Base-by-base conservation (phyloP, 73 alveolate genomes). In the Paraurostyla sp. region DNA sequence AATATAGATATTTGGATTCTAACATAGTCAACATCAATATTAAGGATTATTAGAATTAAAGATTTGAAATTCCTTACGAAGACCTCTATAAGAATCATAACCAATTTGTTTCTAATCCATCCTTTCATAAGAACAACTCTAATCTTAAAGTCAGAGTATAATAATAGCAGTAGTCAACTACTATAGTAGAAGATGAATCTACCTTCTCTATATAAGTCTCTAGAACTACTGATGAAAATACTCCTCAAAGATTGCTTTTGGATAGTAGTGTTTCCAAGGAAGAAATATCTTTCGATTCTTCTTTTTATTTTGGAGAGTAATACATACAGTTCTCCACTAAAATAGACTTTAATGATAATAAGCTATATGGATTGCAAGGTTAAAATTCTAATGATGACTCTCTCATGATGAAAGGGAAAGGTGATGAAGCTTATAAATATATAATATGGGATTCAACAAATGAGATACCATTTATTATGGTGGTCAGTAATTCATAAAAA, bases 291-390 rank as follows among this genome's bases (percentile, higher is more conserved):
- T 52, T 52, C 23, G 69, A 52, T 20, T 52, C 69, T 18, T 52
- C 80, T 4, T 62, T 62, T 22, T 62, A 62, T 22, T 62, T 62
- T 62, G 80, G 80, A 9, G 48, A 62, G 30, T 6, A 62, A 4
- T 62, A 9, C 54, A 62, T 62, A 16, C 30, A 62, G 80, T 62
- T 62, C 51, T 62, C 80, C 7, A 62, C 80, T 3, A 13, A 62
- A 3, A 9, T 62, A 7, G 80, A 62, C 51, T 32, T 23, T 13
- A 32, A 36, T 9, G 80, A 62, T 32, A 62, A 32, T 36, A 29
- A 11, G 9, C 51, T 62, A 29, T 62, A 62, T 36, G 80, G 80
- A 29, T 22, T 62, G 35, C 7, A 62, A 62, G 80, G 29, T 29
- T 23, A 22, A 11, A 23, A 15, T 22, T 15, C 57, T 11, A 6